phyloP scores from a whole-genome alignment of 768 basidiomycete species.

The Russula emetica region DNA sequence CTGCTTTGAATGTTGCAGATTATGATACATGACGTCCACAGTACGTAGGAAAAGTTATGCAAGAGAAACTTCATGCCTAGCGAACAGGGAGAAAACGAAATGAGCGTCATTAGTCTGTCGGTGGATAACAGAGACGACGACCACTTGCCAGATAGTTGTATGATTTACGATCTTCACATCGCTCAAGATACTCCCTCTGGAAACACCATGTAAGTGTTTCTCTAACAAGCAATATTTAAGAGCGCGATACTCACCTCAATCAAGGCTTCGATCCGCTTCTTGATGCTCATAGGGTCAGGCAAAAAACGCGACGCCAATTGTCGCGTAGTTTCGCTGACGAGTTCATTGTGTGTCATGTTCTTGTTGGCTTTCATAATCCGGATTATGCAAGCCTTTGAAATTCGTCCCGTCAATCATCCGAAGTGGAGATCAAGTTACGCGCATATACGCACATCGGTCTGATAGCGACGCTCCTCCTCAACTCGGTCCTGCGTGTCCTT shows the following conservation, averaged over 20 bases:
- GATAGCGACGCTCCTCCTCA: constrained; percentile 85
- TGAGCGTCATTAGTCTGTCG: background rate
- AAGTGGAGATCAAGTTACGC: background rate
- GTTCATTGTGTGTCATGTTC: constrained; percentile 79
- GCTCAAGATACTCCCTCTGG: constrained; percentile 91
- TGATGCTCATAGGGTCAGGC: constrained; percentile 82
- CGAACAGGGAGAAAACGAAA: background rate
- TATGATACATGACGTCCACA: constrained; percentile 15
- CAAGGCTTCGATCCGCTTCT: constrained; percentile 87
- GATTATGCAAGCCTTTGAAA: constrained; percentile 84
- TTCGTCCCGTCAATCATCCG: background rate
- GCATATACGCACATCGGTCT: constrained; percentile 67
- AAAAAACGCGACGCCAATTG: constrained; percentile 82
- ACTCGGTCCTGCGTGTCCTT: constrained; percentile 87
- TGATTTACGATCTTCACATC: constrained; percentile 81
- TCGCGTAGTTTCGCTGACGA: constrained; percentile 85
- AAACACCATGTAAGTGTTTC: background rate
- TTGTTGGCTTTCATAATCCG: constrained; percentile 97
- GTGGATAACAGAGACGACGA: constrained; percentile 6
- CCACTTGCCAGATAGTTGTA: constrained; percentile 69
- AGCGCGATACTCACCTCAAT: constrained; percentile 71
- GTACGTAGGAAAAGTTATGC: constrained; percentile 18
- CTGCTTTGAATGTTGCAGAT: background rate
- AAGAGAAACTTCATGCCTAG: constrained; percentile 22
- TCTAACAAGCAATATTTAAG: background rate